Base-by-base conservation (phyloP, 2,329 filamentous ascomycete species). In the Aspergillus viridinutans region DNA sequence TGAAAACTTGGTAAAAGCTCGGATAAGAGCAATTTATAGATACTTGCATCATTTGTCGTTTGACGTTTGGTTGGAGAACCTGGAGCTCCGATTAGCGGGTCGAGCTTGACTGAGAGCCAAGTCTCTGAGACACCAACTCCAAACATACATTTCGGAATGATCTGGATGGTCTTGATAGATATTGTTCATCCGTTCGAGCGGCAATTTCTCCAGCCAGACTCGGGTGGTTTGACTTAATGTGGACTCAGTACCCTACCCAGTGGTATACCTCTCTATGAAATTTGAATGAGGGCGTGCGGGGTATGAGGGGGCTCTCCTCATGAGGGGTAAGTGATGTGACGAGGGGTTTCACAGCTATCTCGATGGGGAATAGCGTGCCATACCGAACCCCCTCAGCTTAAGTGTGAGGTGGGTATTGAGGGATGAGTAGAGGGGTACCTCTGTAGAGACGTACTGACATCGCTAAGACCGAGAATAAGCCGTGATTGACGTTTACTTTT, bases 321-420 rank as follows among this genome's bases (percentile, higher is more conserved):
- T 52, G 61, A 60, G 61, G 61, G 60, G 61, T 50, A 29, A 14
- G n/a, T 47, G 26, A 50, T 38, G 54, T 48, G 32, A 25, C 21
- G n/a, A 32, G 26, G 54, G 51, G 47, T 35, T 20, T 10, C 17
- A 48, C 17, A 52, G 52, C 51, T 49, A 28, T 47, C 42, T 50
- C 9, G 28, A 60, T 54, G 1, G n/a, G 54, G 56, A 25, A 50
- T 52, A 55, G 43, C 25, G 48, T 17, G 1, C n/a, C n/a, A 21
- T 12, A 21, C 8, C n/a, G 4, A 21, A 21, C 40, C 40, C 40
- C 40, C 40, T 43, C 40, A 43, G 29, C 29, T 35, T 35, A 14
- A 32, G 3, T 5, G 12, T 3, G 29, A 14, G 10, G 4, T 32
- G 32, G 32, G n/a, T 43, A 43, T 43, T n/a, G 14, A 43, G 40